Conservation (phyloP, 2,329 filamentous ascomycete genomes). For the Aspergillus bombycis region DNA sequence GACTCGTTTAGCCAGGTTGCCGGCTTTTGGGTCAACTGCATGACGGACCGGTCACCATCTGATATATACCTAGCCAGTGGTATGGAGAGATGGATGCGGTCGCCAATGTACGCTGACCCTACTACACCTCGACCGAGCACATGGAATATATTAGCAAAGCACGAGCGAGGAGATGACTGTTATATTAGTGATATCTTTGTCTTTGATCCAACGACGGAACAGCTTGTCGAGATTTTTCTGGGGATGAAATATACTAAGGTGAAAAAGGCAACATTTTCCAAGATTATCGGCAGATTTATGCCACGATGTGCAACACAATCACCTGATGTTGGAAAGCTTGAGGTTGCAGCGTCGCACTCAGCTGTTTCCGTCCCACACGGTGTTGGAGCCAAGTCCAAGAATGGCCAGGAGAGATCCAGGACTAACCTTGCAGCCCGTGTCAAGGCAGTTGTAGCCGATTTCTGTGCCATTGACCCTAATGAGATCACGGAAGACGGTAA, state of each 20-base stretch:
- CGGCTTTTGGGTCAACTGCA: constrained; percentile 44
- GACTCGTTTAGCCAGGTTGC: constrained; percentile 41
- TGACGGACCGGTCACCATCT: constrained; percentile 27
- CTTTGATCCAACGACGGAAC: constrained; percentile 31
- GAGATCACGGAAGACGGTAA: constrained; percentile 17
- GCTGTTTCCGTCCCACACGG: too few relatives aligned
- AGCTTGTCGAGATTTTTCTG: constrained; percentile 34
- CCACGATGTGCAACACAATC: neutral
- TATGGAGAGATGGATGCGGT: constrained; percentile 33
- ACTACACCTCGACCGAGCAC: constrained; percentile 11
- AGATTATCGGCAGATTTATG: constrained; percentile 7
- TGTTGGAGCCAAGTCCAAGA: neutral
- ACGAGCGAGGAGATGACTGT: constrained; percentile 24
- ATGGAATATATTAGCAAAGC: constrained; percentile 34
- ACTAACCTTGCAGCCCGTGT: constrained; percentile 12
- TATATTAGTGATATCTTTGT: constrained; percentile 39
- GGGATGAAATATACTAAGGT: constrained; percentile 34
- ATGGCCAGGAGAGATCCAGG: neutral
- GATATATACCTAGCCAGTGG: constrained; percentile 39
- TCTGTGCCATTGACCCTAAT: constrained; percentile 19
- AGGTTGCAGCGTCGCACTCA: neutral
- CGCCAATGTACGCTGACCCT: constrained; percentile 21
- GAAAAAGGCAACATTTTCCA: constrained; percentile 23
- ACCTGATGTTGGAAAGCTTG: neutral
- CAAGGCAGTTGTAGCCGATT: constrained; percentile 19